These are phyloP conservation scores for Helianthus annuus DNA, from an alignment of 129 eudicot genomes.

Conservation along the genomic window DNA sequence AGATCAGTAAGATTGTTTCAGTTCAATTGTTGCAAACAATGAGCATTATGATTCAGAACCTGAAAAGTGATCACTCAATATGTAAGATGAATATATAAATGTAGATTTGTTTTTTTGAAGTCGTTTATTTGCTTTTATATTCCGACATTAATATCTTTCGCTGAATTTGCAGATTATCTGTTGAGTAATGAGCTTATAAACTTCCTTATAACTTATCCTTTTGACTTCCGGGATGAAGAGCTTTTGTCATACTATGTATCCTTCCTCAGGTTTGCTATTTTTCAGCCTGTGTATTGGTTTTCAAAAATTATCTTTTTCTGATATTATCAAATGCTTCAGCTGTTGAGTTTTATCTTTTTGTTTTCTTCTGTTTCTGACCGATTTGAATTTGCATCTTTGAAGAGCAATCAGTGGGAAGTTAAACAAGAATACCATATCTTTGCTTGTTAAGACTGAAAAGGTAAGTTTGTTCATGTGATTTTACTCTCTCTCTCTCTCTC, in stretches of 20 bases:
- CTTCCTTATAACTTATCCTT: conserved; percentile 80
- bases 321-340: conserved; percentile 6
- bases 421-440: conserved; percentile 81
- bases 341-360: conserved; percentile 1
- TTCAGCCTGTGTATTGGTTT: conserved; percentile 10
- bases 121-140: too few relatives aligned
- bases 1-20: conserved; percentile 61
- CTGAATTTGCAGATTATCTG: conserved; percentile 74
- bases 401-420: conserved; percentile 99
- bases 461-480: too few relatives aligned
- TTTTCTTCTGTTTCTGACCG: conserved; percentile 14
- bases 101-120: too few relatives aligned
- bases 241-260: conserved; percentile 86
- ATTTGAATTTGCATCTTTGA: conserved; percentile 33
- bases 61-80: conserved; percentile 87
- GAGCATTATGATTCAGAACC: conserved; percentile 92
- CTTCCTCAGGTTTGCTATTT: conserved; percentile 71
- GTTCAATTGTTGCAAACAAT: conserved; percentile 89
- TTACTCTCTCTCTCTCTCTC: too few relatives aligned
- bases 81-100: conserved; percentile 52
- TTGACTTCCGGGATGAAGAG: conserved; percentile 97
- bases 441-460: conserved; percentile 47
- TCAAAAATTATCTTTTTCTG: conserved; percentile 2
- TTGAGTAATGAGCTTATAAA: conserved; percentile 95
- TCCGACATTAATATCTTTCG: not conserved